These are phyloP conservation scores for Pyricularia grisea DNA, from an alignment of 2,329 filamentous ascomycete species.

Conservation along the genomic window DNA sequence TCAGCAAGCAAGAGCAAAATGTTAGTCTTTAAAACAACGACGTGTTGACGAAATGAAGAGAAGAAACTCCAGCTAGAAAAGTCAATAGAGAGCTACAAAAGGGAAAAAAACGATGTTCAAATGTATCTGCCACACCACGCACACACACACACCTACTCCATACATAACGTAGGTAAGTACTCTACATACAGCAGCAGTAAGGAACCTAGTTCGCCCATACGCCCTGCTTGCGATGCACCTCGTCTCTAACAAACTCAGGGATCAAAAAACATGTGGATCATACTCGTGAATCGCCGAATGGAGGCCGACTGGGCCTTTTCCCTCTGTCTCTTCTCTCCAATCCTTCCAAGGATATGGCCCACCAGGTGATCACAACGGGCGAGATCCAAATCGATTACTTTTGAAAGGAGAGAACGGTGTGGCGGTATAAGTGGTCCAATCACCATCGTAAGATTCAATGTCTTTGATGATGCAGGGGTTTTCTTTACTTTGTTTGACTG, in stretches of 20 bases:
- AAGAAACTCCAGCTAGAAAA: neutral
- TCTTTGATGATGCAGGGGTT: neutral
- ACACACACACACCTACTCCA: too few species aligned
- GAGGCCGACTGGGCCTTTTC: neutral
- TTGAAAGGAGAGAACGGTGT: neutral
- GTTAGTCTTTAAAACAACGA: neutral
- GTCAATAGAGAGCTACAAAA: neutral
- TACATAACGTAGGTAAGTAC: neutral
- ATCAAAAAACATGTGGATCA: neutral
- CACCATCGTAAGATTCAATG: neutral
- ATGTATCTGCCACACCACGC: neutral
- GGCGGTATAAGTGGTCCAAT: neutral
- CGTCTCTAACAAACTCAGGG: neutral
- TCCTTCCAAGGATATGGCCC: neutral
- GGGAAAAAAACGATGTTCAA: neutral
- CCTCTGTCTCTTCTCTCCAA: neutral
- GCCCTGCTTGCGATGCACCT: neutral
- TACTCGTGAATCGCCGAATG: conserved; percentile 1
- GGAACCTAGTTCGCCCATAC: neutral
- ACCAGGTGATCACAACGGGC: neutral
- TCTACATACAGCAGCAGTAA: too few species aligned
- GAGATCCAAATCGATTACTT: neutral
- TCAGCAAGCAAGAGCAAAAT: neutral
- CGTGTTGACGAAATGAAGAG: neutral
- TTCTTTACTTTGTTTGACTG: neutral